Evolutionary conservation across 306 rosid species (phyloP), one percentile per base, ranked within the genome.

Genomic region (Inga leiocalycina): DNA sequence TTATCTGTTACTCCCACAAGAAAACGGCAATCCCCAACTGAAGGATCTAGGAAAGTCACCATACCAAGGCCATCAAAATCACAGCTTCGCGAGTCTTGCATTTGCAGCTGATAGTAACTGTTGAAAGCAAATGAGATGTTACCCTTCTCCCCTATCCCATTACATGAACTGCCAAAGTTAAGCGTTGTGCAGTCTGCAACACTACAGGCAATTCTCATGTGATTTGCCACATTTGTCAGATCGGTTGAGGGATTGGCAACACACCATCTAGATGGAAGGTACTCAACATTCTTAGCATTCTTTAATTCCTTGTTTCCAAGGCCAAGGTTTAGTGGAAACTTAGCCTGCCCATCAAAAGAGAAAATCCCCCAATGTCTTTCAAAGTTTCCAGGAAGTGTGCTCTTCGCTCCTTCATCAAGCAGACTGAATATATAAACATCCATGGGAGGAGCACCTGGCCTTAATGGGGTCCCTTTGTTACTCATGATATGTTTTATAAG

Each of bases 301-400:
- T 83, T 94, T 84, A 96, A 67, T 34, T 80, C 71, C 80, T 83
- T 87, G 79, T 88, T 87, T 76, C 99, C 98, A 74, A 82, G 89
- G 82, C 97, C 94, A 43, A 94, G 97, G 91, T 91, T 89, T 78
- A 96, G 44, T 3, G 90, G 75, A 84, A 94, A 96, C 87, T 92
- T 96, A 10, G 97, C 98, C 74, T 96, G 96, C 3, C 98, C 99
- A 68, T 94, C 98, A 68, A 96, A 96, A 34, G 97, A 94, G 79
- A 91, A 94, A 17, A 96, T 87, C 61, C 99, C 99, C 98, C 99
- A 96, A 71, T 96, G 99, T 75, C 99, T 91, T 85, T 96, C 99
- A 74, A 96, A 96, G 90, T 89, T 91, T 22, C 98, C 99, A 0
- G 99, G 98, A 83, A 96, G 93, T 1, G 74, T 78, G 81, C 93